Base-by-base conservation (phyloP, 2,329 filamentous ascomycete species). In the Cladosporium halotolerans region DNA sequence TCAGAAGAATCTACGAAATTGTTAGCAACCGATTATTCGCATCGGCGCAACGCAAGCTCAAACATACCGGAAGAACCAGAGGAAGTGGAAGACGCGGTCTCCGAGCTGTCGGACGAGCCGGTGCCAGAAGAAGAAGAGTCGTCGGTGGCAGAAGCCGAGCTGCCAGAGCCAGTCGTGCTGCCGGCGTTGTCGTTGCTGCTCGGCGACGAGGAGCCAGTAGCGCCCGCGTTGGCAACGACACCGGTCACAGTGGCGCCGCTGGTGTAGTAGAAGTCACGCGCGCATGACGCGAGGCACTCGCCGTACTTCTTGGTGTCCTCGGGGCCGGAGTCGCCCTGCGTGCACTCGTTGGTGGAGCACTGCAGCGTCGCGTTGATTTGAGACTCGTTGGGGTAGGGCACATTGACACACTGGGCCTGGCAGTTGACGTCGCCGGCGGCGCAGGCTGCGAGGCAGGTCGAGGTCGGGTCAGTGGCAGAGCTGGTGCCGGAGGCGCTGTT, bases 291-390 rank as follows among this genome's bases (percentile, higher is more conserved):
- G 62, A 76, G 70, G 65, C 79, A 81, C 45, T 69, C 57, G 56
- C 72, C 70, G 60, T 75, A 81, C 55, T 67, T 67, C 49, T 73
- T 58, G 33, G 73, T 76, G 55, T 74, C 76, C 10, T 64, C 65
- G 3, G 71, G 63, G 31, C 73, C 70, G 42, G 78, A 77, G 57
- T 72, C 71, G 52, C 78, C 78, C 70, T 80, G 76, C 53, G 76
- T 73, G 65, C 79, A 81, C 14, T 51, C 48, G 50, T 73, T 69
- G 43, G 70, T 70, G 44, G 76, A 77, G 61, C 79, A 81, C 45
- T 71, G 66, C 62, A 71, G 78, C 63, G 77, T 80, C 54, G 73
- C 70, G 61, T 77, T 73, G 61, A 70, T 75, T 66, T 77, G 72
- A 45, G 64, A 62, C n/a, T 72, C 69, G 64, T 73, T 74, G 57